Evolutionary conservation across 257 asterid species (phyloP).

Genomic region (Apocynum venetum): DNA sequence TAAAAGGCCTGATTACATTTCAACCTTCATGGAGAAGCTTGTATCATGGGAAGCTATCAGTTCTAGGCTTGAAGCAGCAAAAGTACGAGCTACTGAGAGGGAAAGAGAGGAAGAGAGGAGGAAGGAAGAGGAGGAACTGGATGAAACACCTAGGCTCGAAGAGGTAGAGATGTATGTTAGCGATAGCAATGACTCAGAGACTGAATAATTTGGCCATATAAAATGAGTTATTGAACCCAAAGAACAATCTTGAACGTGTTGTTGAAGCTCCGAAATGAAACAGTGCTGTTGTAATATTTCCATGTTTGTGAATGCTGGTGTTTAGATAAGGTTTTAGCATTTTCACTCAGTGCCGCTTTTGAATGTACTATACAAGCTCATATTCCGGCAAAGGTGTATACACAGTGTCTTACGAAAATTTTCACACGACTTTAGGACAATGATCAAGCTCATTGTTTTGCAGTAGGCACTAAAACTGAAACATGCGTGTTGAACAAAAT

Average conservation of each 20-base stretch:
- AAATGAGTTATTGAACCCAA: not conserved
- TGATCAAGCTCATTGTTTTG: not conserved
- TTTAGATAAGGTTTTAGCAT: not conserved
- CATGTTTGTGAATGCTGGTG: not conserved
- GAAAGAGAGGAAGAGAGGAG: conserved; percentile 51
- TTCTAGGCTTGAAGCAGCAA: conserved; percentile 82
- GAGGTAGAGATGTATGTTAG: conserved; percentile 42
- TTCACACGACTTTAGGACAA: not conserved
- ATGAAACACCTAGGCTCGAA: conserved; percentile 17
- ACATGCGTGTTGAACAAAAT: not conserved
- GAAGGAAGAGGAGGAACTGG: conserved; percentile 36
- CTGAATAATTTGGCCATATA: conserved; percentile 28
- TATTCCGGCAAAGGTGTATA: not conserved
- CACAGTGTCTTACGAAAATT: not conserved
- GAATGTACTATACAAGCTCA: too few species aligned
- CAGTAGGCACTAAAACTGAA: not conserved
- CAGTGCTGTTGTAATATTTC: too few species aligned
- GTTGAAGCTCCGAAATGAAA: not conserved
- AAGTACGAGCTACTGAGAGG: conserved; percentile 51
- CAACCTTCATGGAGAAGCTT: conserved; percentile 83
- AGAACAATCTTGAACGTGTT: not conserved
- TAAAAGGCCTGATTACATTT: conserved; percentile 71
- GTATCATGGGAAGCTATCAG: conserved; percentile 91
- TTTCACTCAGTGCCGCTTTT: not conserved
- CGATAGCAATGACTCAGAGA: conserved; percentile 35